Base-by-base conservation (phyloP, 2,329 filamentous ascomycete genomes). In the Zymoseptoria passerinii region DNA sequence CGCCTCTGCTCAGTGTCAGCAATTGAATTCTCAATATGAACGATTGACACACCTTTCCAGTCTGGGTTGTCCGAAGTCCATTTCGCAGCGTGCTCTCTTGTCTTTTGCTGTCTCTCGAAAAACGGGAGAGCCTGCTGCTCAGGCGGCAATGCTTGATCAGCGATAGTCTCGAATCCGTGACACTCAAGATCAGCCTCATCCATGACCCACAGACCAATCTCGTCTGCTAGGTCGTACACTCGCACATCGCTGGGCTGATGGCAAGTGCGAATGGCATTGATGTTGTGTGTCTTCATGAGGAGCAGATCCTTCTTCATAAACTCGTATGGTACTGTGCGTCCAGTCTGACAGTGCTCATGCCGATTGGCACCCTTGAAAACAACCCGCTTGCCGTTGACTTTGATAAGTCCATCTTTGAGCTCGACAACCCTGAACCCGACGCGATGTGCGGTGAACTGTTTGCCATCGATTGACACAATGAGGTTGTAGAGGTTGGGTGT, bases 201-300 rank as follows among this genome's bases (percentile, higher is more conserved):
- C 44, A 87, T 80, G 6, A 88, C 80, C 81, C 83, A 87, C 9
- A 87, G 74, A 0, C 85, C 85, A n/a, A 87, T 76, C 68, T 87
- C 83, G 62, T 87, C 83, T 5, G 81, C 81, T 1, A 87, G 72
- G 54, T 83, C 81, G 29, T 83, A 81, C 1, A 88, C 66, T 2
- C 76, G 74, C 0, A 81, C 80, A 63, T 87, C 80, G n/a, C 82
- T 84, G 0, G 85, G 83, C 60, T 89, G 85, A 67, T 90, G 87
- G 1, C 81, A 85, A 54, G 82, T 85, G 0, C 87, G 83, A 4
- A 90, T 77, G 0, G 86, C 83, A 62, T 90, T 89, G 72, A 89
- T 79, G 65, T 89, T 89, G 74, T 87, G 80, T 6, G 73, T 75
- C 71, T 89, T 89, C 85, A 89, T 89, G 3, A 84, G 74, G 1